Conservation (phyloP, 495 filamentous ascomycete genomes). For the Friedmanniomyces endolithicus region DNA sequence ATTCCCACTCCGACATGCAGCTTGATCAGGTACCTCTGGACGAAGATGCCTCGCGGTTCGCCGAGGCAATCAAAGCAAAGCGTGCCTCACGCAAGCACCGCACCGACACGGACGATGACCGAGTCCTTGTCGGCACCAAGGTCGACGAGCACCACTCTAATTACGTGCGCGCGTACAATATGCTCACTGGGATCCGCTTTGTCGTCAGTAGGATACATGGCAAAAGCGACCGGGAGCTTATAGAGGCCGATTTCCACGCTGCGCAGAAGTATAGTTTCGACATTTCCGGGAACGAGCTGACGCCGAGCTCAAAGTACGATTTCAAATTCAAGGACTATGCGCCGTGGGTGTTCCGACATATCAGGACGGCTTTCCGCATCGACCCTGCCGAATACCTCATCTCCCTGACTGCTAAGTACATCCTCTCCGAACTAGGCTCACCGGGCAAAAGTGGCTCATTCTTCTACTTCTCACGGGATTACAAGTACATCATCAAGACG, state of each 20-base stretch:
- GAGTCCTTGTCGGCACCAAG: constrained; percentile 87
- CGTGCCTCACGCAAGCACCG: constrained; percentile 54
- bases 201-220: constrained; percentile 93
- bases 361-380: constrained; percentile 75
- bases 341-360: constrained; percentile 93
- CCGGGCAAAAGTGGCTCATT: constrained; percentile 98
- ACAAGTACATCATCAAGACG: constrained; percentile 99
- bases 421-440: constrained; percentile 90
- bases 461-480: constrained; percentile 98
- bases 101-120: constrained; percentile 83
- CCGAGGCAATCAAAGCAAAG: constrained; percentile 82
- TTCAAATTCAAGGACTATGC: constrained; percentile 99
- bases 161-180: constrained; percentile 97
- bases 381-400: constrained; percentile 97
- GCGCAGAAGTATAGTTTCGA: constrained; percentile 98
- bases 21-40: constrained; percentile 76
- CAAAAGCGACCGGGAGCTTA: constrained; percentile 81
- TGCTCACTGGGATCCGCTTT: constrained; percentile 97
- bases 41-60: constrained; percentile 82
- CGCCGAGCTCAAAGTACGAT: constrained; percentile 97
- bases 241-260: constrained; percentile 78
- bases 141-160: constrained; percentile 96
- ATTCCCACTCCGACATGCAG: constrained; percentile 54
- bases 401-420: constrained; percentile 97
- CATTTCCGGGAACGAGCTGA: constrained; percentile 94